Evolutionary conservation across 2,329 filamentous ascomycete genomes (phyloP).

Genomic region (Penicillium sp.): DNA sequence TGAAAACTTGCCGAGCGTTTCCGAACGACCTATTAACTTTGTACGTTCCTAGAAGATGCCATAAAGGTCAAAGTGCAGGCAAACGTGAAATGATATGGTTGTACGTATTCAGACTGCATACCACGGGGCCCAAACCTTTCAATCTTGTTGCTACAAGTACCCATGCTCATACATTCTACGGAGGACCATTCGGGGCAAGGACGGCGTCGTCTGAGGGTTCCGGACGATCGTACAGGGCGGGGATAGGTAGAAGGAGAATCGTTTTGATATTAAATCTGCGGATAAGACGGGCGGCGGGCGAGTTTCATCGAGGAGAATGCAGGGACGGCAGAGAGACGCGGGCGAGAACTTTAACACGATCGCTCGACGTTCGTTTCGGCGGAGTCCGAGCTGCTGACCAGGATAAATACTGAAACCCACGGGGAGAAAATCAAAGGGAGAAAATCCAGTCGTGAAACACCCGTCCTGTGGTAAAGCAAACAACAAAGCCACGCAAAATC

Average conservation of each 20-base stretch:
- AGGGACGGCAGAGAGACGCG: conserved; percentile 20
- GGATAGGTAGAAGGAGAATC: conserved; percentile 18
- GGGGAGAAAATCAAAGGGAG: conserved; percentile 12
- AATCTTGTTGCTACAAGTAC: not conserved
- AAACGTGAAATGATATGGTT: too few relatives aligned
- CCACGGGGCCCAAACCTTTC: not conserved
- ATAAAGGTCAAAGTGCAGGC: not conserved
- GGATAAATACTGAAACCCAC: conserved; percentile 27
- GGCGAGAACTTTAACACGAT: conserved; percentile 24
- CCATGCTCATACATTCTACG: conserved; percentile 18
- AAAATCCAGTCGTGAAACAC: conserved; percentile 1
- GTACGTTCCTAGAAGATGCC: not conserved
- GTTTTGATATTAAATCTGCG: conserved; percentile 25
- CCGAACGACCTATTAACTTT: too few relatives aligned
- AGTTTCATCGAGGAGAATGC: conserved; percentile 25
- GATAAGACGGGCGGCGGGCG: conserved; percentile 26
- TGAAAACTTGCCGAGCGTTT: too few relatives aligned
- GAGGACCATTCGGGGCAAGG: conserved; percentile 8
- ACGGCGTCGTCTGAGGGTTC: conserved; percentile 5
- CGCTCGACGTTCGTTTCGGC: conserved; percentile 31
- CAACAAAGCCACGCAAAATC: not conserved
- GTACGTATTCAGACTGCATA: not conserved
- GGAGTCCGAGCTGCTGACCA: conserved; percentile 32
- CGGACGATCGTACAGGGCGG: conserved; percentile 25
- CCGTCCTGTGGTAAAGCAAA: not conserved